Conservation (phyloP, 2,329 filamentous ascomycete genomes). For the Penicillium sp. region DNA sequence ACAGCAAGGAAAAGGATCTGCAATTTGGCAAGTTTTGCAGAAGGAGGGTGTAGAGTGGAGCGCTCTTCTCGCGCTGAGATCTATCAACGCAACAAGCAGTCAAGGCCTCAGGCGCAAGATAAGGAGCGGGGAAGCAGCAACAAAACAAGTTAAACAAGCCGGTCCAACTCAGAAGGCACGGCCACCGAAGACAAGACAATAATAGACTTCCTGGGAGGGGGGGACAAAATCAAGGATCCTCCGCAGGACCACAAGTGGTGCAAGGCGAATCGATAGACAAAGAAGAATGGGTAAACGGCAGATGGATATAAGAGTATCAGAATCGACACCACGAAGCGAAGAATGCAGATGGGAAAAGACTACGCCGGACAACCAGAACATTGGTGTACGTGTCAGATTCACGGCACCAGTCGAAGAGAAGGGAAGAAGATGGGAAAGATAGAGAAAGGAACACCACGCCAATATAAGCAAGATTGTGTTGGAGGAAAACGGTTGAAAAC, state of each 20-base stretch:
- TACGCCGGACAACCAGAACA: constrained; percentile 26
- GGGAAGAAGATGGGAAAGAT: constrained; percentile 3
- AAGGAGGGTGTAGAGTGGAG: constrained; percentile 22
- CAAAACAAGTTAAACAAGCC: constrained; percentile 13
- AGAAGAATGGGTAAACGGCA: constrained; percentile 13
- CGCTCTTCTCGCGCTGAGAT: constrained; percentile 14
- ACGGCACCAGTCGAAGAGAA: constrained; percentile 17
- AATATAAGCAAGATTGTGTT: constrained; percentile 14
- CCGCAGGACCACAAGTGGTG: constrained; percentile 6
- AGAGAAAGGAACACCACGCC: constrained; percentile 19
- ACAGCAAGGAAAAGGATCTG: constrained; percentile 21
- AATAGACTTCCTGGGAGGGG: constrained; percentile 12
- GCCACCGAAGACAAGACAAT: constrained; percentile 10
- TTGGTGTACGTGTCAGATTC: constrained; percentile 14
- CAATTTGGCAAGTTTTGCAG: constrained; percentile 9
- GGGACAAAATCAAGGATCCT: neutral
- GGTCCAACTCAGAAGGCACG: constrained; percentile 28
- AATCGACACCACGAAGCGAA: constrained; percentile 27
- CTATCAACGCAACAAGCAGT: constrained; percentile 7
- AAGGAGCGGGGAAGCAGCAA: constrained; percentile 7
- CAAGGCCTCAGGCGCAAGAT: constrained; percentile 7
- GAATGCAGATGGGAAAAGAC: constrained; percentile 3
- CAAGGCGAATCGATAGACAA: constrained; percentile 21
- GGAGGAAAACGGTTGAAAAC: constrained; percentile 20
- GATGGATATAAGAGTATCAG: constrained; percentile 30